Evolutionary conservation across 768 basidiomycete genomes (phyloP), one percentile per base, ranked within the genome.

Genomic region (Termitomyces sp.): DNA sequence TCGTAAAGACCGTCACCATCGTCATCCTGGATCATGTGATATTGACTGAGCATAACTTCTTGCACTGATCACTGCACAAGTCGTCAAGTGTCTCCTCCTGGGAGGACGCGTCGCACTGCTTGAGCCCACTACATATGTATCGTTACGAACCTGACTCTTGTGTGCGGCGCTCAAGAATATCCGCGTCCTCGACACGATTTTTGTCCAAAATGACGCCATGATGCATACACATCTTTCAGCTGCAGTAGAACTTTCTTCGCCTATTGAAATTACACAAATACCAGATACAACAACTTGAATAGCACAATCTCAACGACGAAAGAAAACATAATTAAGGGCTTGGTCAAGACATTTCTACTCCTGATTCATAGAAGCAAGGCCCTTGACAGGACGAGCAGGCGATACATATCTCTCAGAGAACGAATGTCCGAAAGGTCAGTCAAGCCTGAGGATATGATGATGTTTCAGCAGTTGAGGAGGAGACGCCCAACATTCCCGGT

Each of bases 11-110:
- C 38, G 53, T 56, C 58, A 56, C 33, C 47, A 20, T 50, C 61
- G 64, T 64, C 64, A 64, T 61, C 9, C 5, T 26, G 8, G 6
- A 47, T 30, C 58, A 59, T 55, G 53, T 59, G 47, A 59, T n/a
- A 9, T 9, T 43, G 18, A 43, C 6, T 36, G 35, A 13, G 10
- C 4, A 12, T 32, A 7, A 10, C 36, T 13, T 14, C 13, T 12
- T 38, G 3, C 36, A 14, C 10, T 2, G 12, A 38, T 38, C 18
- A 14, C 13, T 14, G 36, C 36, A 7, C 16, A 40, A 41, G 18
- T 41, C 18, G 18, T 40, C 7, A 10, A 9, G n/a, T 20, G n/a
- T 43, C 20, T 10, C 18, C 2, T 5, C 20, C 2, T 5, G 4
- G 16, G 23, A 30, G 47, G 7, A 4, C 18, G 32, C n/a, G n/a